phyloP scores from a whole-genome alignment of 2,329 filamentous ascomycete species.

The Fonsecaea nubica region DNA sequence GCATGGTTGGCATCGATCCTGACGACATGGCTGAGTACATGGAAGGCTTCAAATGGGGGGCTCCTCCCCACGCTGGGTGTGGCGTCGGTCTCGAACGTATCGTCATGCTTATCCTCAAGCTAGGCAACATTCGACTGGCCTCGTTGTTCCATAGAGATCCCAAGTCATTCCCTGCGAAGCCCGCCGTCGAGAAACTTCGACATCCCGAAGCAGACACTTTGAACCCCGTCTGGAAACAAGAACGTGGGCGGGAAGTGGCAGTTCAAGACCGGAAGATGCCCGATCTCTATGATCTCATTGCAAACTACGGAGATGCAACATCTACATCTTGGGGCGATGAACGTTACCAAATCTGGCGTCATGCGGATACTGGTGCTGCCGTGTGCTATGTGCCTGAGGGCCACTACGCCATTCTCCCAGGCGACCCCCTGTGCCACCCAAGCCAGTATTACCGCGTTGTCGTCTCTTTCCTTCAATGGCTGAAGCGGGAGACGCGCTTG shows the following conservation, averaged over 20 bases:
- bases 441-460: constrained; percentile 78
- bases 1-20: constrained; percentile 74
- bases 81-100: constrained; percentile 90
- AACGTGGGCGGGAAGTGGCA: constrained; percentile 55
- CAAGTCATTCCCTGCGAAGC: constrained; percentile 77
- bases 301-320: constrained; percentile 92
- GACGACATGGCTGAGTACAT: constrained; percentile 90
- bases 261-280: constrained; percentile 65
- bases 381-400: constrained; percentile 80
- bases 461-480: constrained; percentile 73
- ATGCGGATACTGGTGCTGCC: constrained; percentile 77
- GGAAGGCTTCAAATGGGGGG: constrained; percentile 84
- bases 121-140: constrained; percentile 88
- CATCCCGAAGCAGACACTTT: constrained; percentile 88
- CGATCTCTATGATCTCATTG: constrained; percentile 83
- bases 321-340: constrained; percentile 95
- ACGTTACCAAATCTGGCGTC: constrained; percentile 85
- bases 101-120: constrained; percentile 80
- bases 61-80: constrained; percentile 86
- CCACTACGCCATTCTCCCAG: constrained; percentile 82
- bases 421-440: constrained; percentile 82
- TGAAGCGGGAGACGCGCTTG: constrained; percentile 72
- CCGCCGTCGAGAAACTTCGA: constrained; percentile 69
- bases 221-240: constrained; percentile 64
- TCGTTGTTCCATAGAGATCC: constrained; percentile 88